phyloP scores from a whole-genome alignment of 2,329 filamentous ascomycete genomes.

The Colletotrichum lindemuthianum region DNA sequence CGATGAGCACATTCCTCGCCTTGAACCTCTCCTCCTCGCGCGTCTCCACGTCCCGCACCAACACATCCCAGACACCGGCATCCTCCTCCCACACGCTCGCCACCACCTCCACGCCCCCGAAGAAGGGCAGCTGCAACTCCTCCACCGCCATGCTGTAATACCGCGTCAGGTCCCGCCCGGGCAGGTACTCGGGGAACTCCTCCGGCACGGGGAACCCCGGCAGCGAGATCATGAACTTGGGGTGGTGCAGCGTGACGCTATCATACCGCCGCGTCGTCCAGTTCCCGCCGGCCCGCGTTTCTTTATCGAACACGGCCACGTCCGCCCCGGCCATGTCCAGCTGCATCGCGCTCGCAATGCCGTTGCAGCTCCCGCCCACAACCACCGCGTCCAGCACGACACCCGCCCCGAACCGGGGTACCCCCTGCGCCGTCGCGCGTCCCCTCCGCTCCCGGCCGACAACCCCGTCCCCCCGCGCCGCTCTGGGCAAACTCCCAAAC shows the following conservation, averaged over 20 bases:
- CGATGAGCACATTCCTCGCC: slow-evolving; percentile 56
- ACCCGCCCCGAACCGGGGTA: not conserved
- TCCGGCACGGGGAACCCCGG: slow-evolving; percentile 23
- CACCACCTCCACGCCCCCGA: slow-evolving; percentile 12
- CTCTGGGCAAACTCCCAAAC: slow-evolving; percentile 3
- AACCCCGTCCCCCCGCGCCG: not conserved
- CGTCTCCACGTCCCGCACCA: not conserved
- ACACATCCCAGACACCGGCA: slow-evolving; percentile 1
- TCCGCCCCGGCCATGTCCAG: slow-evolving; percentile 22
- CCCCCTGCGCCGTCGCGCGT: slow-evolving; percentile 10
- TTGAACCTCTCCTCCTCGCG: slow-evolving; percentile 38
- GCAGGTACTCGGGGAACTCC: not conserved
- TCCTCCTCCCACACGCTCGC: slow-evolving; percentile 7
- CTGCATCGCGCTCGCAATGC: slow-evolving; percentile 21
- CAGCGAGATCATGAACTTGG: slow-evolving; percentile 17
- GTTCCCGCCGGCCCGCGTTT: slow-evolving; percentile 21
- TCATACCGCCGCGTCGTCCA: slow-evolving; percentile 23
- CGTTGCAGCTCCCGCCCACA: slow-evolving; percentile 29
- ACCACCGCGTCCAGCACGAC: slow-evolving; percentile 25
- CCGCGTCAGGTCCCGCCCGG: slow-evolving; percentile 1
- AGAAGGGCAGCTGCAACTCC: slow-evolving; percentile 23
- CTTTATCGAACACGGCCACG: slow-evolving; percentile 5
- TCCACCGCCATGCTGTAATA: slow-evolving; percentile 17
- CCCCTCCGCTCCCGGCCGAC: slow-evolving; percentile 7
- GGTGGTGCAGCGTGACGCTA: slow-evolving; percentile 21